A percentile compares a stretch with the other conserved stretches of the same genome.
phyloP scores from a whole-genome alignment of 1,139 yeast species.

The Pichia cactophila region DNA sequence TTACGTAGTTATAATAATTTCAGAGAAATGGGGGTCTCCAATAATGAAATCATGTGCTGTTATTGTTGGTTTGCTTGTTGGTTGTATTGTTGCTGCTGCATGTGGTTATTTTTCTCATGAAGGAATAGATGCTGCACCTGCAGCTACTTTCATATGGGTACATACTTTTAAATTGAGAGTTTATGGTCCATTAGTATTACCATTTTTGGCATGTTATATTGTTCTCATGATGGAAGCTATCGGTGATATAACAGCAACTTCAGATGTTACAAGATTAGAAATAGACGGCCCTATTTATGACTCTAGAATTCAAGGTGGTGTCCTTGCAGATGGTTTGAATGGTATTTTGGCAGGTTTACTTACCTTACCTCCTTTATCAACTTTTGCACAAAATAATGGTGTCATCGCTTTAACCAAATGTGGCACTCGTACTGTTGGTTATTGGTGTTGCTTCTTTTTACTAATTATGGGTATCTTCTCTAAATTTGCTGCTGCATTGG shows the following conservation, averaged over 20 bases:
- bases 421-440: slow-evolving; percentile 79
- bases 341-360: slow-evolving; percentile 67
- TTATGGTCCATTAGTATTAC: slow-evolving; percentile 79
- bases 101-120: slow-evolving; percentile 66
- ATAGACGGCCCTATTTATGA: slow-evolving; percentile 77
- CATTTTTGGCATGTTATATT: slow-evolving; percentile 72
- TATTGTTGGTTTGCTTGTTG: slow-evolving; percentile 71
- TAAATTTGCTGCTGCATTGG: slow-evolving; percentile 84
- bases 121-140: slow-evolving; percentile 65
- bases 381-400: slow-evolving; percentile 92
- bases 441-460: slow-evolving; percentile 81
- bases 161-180: slow-evolving; percentile 68
- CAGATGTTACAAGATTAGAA: slow-evolving; percentile 78
- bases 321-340: slow-evolving; percentile 70
- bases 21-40: slow-evolving; percentile 90
- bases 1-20: slow-evolving; percentile 58
- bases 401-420: slow-evolving; percentile 86
- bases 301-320: slow-evolving; percentile 85
- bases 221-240: slow-evolving; percentile 85
- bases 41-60: slow-evolving; percentile 92
- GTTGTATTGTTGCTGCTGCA: slow-evolving; percentile 89
- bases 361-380: slow-evolving; percentile 77
- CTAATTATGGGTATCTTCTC: slow-evolving; percentile 80
- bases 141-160: slow-evolving; percentile 79
- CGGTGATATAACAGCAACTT: slow-evolving; percentile 89